Evolutionary conservation across 139 green algal species (phyloP).

Genomic region (Astrephomene gubernaculifera): DNA sequence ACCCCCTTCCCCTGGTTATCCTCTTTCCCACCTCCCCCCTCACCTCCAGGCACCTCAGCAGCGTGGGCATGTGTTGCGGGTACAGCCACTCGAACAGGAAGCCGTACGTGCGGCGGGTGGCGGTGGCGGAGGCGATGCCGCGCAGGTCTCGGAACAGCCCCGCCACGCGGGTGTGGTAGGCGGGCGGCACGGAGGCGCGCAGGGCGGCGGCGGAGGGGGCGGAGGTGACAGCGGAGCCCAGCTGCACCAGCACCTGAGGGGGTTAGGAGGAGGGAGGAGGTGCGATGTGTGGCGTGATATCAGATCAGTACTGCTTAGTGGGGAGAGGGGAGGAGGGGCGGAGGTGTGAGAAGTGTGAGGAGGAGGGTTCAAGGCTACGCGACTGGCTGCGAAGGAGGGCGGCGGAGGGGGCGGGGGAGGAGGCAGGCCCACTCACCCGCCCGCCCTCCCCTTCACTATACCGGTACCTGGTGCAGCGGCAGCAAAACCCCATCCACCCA

Average conservation of each 20-base stretch:
- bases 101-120: conserved; percentile 84
- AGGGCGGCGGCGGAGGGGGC: conserved; percentile 54
- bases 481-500: too few relatives aligned
- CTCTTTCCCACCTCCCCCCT: background rate
- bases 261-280: background rate
- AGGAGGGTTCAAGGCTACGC: too few relatives aligned
- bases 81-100: conserved; percentile 98
- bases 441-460: too few relatives aligned
- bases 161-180: conserved; percentile 65
- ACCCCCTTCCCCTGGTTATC: background rate
- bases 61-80: conserved; percentile 85
- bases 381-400: background rate
- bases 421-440: too few relatives aligned
- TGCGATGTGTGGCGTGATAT: too few relatives aligned
- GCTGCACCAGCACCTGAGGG: conserved; percentile 61
- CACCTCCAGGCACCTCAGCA: conserved; percentile 80
- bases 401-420: background rate
- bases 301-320: too few relatives aligned
- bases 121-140: conserved; percentile 91
- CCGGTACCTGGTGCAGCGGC: too few relatives aligned
- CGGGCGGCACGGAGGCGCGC: conserved; percentile 45
- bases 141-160: conserved; percentile 95
- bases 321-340: too few relatives aligned
- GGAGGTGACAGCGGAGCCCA: conserved; percentile 49
- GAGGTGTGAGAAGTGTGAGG: too few relatives aligned